These are phyloP conservation scores for Aspergillus tamarii DNA, from an alignment of 2,329 filamentous ascomycete genomes.

Conservation along the genomic window DNA sequence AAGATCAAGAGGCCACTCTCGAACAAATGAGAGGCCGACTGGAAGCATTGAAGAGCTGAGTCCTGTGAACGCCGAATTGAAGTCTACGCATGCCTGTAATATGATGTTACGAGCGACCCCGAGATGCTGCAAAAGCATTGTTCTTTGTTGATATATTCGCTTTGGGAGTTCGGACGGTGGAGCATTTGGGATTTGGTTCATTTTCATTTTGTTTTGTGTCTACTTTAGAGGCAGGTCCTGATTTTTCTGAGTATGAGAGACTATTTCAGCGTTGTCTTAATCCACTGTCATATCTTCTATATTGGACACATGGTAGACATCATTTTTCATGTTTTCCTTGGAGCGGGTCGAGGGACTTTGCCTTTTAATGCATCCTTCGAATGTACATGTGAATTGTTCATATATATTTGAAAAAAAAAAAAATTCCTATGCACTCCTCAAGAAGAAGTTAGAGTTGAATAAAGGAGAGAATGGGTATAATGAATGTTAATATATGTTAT, in stretches of 20 bases:
- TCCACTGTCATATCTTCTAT: not conserved
- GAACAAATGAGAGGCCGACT: slow-evolving; percentile 91
- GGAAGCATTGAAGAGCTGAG: slow-evolving; percentile 85
- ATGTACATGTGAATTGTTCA: not conserved
- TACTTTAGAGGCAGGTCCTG: slow-evolving; percentile 29
- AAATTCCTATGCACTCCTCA: too few species aligned
- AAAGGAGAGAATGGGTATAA: too few species aligned
- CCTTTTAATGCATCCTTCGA: not conserved
- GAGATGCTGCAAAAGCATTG: slow-evolving; percentile 1
- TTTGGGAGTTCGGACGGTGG: slow-evolving; percentile 21
- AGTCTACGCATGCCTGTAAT: not conserved
- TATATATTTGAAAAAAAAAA: too few species aligned
- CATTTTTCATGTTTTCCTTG: not conserved
- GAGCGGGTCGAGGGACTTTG: not conserved
- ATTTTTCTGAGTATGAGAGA: not conserved
- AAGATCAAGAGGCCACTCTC: slow-evolving; percentile 86
- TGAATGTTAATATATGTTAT: too few species aligned
- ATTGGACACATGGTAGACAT: not conserved
- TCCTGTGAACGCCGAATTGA: not conserved
- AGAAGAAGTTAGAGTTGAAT: too few species aligned
- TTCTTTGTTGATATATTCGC: slow-evolving; percentile 8
- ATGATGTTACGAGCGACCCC: slow-evolving; percentile 5
- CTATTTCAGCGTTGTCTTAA: not conserved
- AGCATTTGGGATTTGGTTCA: slow-evolving; percentile 14
- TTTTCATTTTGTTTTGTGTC: slow-evolving; percentile 13